A percentile compares a stretch with the other conserved stretches of the same genome.
These are phyloP conservation scores for Cardamine resedifolia DNA, from an alignment of 345 rosid species.

Conservation along the genomic window DNA sequence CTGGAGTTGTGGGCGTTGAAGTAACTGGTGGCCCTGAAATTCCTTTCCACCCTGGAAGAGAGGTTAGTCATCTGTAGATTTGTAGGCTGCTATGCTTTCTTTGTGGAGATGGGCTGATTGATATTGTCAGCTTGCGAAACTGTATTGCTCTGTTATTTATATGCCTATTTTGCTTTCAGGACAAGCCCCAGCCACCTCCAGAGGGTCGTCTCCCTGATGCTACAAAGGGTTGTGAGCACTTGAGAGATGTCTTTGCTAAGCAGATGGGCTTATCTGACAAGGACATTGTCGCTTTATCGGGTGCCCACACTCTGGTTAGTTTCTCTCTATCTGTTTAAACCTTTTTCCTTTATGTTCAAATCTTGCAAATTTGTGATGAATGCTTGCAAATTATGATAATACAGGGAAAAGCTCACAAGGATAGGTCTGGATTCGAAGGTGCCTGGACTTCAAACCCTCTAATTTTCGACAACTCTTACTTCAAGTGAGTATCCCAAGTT, in stretches of 20 bases:
- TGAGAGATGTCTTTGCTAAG: conserved; percentile 63
- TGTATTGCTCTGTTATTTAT: neutral
- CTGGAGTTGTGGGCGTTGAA: conserved; percentile 95
- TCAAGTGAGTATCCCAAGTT: conserved; percentile 51
- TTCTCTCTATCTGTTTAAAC: neutral
- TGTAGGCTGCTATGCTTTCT: neutral
- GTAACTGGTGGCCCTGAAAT: conserved; percentile 96
- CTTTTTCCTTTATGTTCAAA: neutral
- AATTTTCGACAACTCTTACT: conserved; percentile 89
- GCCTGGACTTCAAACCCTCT: conserved; percentile 91
- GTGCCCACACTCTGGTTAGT: conserved; percentile 94
- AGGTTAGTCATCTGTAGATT: conserved; percentile 48
- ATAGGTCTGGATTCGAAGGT: conserved; percentile 97
- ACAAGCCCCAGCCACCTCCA: conserved; percentile 86
- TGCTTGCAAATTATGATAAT: conserved; percentile 11
- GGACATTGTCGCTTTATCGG: conserved; percentile 93
- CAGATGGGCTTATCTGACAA: conserved; percentile 90
- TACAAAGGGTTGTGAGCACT: conserved; percentile 75
- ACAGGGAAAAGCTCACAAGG: conserved; percentile 95
- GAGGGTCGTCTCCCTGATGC: conserved; percentile 99
- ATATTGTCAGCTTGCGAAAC: neutral
- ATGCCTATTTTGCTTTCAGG: conserved; percentile 44
- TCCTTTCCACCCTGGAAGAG: conserved; percentile 95
- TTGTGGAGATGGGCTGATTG: neutral
- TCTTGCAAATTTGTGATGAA: neutral